Conservation (phyloP, 768 basidiomycete species). For the Serpula lacrymans region DNA sequence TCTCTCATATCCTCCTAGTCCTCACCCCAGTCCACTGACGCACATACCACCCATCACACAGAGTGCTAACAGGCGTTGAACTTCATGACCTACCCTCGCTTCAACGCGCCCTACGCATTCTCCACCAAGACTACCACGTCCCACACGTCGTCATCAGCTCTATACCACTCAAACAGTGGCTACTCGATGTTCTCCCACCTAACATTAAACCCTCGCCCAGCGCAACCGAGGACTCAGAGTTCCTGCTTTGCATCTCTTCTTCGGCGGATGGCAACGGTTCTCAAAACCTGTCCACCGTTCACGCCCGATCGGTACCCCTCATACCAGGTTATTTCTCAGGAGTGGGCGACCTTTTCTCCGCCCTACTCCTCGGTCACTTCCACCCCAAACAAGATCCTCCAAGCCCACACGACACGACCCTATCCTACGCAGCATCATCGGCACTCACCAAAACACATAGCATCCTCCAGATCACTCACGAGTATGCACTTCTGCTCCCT, state of each 20-base stretch:
- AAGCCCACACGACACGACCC: conserved; percentile 13
- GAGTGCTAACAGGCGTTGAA: conserved; percentile 69
- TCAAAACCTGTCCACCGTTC: conserved; percentile 41
- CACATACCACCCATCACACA: conserved; percentile 26
- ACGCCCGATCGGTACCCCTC: conserved; percentile 70
- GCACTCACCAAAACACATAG: conserved; percentile 74
- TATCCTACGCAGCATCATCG: conserved; percentile 60
- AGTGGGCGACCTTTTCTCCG: conserved; percentile 95
- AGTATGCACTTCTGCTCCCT: conserved; percentile 52
- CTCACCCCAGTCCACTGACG: neutral
- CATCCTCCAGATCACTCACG: conserved; percentile 62
- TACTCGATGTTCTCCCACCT: conserved; percentile 51
- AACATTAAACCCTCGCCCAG: conserved; percentile 25
- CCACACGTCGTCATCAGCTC: conserved; percentile 92
- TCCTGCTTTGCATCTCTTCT: conserved; percentile 83
- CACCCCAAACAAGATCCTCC: conserved; percentile 30
- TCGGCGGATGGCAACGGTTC: conserved; percentile 31
- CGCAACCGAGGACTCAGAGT: conserved; percentile 31
- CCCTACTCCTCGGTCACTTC: conserved; percentile 84
- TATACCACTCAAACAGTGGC: conserved; percentile 66
- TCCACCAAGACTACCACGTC: conserved; percentile 76
- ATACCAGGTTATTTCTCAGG: conserved; percentile 94
- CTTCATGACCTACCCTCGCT: conserved; percentile 69
- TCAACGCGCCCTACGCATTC: conserved; percentile 58
- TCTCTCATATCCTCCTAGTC: conserved; percentile 8